Conservation (phyloP, 345 rosid species). For the Mallotus nudiflorus region DNA sequence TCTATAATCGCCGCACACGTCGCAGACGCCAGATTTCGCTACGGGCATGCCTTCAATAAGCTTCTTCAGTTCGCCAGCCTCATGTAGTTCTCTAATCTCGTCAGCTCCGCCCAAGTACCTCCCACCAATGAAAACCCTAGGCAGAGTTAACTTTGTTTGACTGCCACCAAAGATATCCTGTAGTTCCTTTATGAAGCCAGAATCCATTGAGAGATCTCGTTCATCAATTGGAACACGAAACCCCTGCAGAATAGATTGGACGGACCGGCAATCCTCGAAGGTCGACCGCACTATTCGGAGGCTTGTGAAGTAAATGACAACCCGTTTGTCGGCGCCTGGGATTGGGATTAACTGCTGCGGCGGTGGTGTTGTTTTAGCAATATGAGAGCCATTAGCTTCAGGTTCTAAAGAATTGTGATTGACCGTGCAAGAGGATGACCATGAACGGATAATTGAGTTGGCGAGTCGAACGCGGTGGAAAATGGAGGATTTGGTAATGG, state of each 20-base stretch:
- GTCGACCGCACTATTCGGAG: conserved; percentile 71
- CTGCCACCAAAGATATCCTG: conserved; percentile 41
- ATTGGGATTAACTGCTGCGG: conserved; percentile 17
- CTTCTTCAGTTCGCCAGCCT: conserved; percentile 86
- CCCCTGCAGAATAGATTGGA: conserved; percentile 57
- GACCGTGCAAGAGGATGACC: conserved; percentile 18
- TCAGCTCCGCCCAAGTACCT: conserved; percentile 84
- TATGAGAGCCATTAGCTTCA: background rate
- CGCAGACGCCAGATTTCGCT: conserved; percentile 52
- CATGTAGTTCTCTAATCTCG: conserved; percentile 72
- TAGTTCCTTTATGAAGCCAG: conserved; percentile 51
- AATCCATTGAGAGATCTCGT: conserved; percentile 77
- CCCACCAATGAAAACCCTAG: conserved; percentile 82
- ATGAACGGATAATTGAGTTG: conserved; percentile 40
- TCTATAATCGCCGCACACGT: conserved; percentile 62
- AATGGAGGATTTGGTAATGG: conserved; percentile 40
- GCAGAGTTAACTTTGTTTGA: conserved; percentile 44
- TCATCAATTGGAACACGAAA: conserved; percentile 61
- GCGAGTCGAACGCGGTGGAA: conserved; percentile 66
- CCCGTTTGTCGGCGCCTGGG: conserved; percentile 35
- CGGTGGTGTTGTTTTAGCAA: background rate
- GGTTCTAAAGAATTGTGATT: background rate
- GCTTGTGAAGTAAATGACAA: conserved; percentile 74
- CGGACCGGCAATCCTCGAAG: conserved; percentile 66
- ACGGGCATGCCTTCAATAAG: conserved; percentile 55